Base-by-base conservation (phyloP, 306 rosid species). In the Lupinus albus region DNA sequence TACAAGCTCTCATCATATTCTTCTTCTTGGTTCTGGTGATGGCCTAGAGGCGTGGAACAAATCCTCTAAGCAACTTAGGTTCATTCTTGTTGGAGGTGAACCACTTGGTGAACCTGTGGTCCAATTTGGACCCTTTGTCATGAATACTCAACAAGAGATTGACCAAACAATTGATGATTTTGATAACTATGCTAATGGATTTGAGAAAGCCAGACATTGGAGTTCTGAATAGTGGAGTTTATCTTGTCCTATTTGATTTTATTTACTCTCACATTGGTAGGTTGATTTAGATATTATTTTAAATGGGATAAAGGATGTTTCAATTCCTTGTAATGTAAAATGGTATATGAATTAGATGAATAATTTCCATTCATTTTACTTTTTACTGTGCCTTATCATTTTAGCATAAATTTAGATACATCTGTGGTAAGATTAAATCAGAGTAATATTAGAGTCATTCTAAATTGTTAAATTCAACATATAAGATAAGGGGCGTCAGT, bases 181-280 rank as follows among this genome's bases (percentile, higher is more conserved):
- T 70, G 99, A 93, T 35, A 93, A 88, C 50, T 90, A 39, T 49
- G 71, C 70, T 25, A 93, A 93, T 44, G 99, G 99, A 20, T 93
- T 93, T 82, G 99, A 90, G 86, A 93, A 90, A 61, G 99, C 97
- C 12, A 86, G 82, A 76, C 89, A 93, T 6, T 90, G 99, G 99
- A 90, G 76, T 17, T 93, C 99, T 63, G 76, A 84, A 48, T 81
- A 83, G 81, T 72, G 78, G 53, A 35, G n/a, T 65, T 51, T 25
- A 57, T 30, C 84, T 77, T 72, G 94, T 77, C 2, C 77, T n/a
- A n/a, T 75, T 68, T 79, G 51, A 65, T 17, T 33, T 64, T 65
- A 6, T 14, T 45, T 63, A 0, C 3, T 72, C 39, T 35, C 39
- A 45, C 16, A 54, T 68, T 68, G 12, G 30, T 72, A 72, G 44